Base-by-base conservation (phyloP, 805 yeast species). In the Starmera dryadoides region DNA sequence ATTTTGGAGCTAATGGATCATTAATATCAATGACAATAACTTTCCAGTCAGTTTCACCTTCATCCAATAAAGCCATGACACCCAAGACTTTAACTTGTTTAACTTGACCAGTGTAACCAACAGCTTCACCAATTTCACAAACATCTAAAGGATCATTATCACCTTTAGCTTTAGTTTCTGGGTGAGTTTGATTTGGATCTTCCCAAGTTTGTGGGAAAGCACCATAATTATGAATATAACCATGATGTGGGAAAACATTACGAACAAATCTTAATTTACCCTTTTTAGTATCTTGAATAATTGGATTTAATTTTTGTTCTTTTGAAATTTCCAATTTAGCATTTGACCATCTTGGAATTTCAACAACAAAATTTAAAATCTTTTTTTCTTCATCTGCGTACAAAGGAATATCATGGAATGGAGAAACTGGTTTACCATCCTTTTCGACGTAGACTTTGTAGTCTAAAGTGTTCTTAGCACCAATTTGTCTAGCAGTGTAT, bases 341-440 rank as follows among this genome's bases (percentile, higher is more conserved):
- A 63, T 93, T 93, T 59, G 95, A 77, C 97, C 97, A 91, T 67
- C 98, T 84, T 61, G 98, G 98, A 50, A 93, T 88, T 69, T 93
- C 98, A 47, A 93, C 97, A 55, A 93, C 74, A 85, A 86, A 82
- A 75, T 84, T 85, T 52, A 84, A 72, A 54, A 89, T 76, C 57
- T 89, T 81, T 71, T 86, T 84, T 60, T 86, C 89, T 63, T 87
- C 86, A 68, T 91, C 93, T 55, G 98, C 97, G 58, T 81, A 89
- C 63, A 93, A 75, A 47, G 94, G 93, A 49, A 85, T 79, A 60
- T 84, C 94, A 61, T 93, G 98, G 86, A 91, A 88, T 40, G 98
- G 86, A 47, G 97, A 89, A 47, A 93, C 79, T 53, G 89, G 87
- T 71, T 87, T 84, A 43, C 98, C 98, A 63, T 87, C 88, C 65